phyloP scores from a whole-genome alignment of 306 rosid genomes.

The Rubus idaeus region DNA sequence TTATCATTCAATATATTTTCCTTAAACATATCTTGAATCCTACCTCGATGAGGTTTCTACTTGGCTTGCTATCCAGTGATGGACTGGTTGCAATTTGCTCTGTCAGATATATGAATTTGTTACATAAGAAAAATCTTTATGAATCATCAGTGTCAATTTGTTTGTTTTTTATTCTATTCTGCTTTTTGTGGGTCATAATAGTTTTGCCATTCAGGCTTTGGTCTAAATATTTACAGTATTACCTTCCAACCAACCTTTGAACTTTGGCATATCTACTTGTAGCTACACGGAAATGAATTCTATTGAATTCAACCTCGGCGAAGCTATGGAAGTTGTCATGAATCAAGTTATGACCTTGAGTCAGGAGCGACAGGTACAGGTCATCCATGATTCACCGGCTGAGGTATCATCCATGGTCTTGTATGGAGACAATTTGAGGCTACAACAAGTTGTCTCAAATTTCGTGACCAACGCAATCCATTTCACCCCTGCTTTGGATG shows the following conservation, averaged over 20 bases:
- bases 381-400: constrained; percentile 36
- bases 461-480: constrained; percentile 32
- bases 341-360: constrained; percentile 40
- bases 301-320: constrained; percentile 40
- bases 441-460: constrained; percentile 39
- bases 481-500: constrained; percentile 35
- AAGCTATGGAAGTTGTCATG: constrained; percentile 31
- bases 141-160: not conserved
- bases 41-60: not conserved
- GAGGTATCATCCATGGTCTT: constrained; percentile 34
- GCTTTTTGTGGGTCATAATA: not conserved
- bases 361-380: constrained; percentile 32
- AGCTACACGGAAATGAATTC: constrained; percentile 41
- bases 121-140: not conserved
- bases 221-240: not conserved
- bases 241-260: constrained; percentile 12
- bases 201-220: not conserved
- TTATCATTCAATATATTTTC: no score
- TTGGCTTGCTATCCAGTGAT: not conserved
- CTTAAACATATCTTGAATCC: not conserved
- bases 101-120: not conserved
- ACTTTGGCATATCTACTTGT: constrained; percentile 8
- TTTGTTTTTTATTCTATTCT: not conserved
- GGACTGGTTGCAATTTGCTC: not conserved
- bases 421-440: constrained; percentile 48